These are phyloP conservation scores for Pachyrhizus erosus DNA, from an alignment of 306 rosid genomes.

Conservation along the genomic window DNA sequence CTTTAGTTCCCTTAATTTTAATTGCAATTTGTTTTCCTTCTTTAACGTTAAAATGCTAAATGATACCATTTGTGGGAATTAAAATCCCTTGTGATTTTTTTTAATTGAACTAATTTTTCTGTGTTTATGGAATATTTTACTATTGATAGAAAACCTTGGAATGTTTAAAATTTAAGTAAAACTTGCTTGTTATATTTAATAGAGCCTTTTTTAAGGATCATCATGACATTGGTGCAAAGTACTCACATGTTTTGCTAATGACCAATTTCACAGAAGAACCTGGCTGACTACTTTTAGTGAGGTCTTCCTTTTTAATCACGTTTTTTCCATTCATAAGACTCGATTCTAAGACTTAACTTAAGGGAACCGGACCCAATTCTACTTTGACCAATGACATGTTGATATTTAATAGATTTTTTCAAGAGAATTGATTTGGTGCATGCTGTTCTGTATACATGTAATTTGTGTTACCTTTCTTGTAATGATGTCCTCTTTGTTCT, in stretches of 20 bases:
- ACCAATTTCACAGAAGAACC: no score
- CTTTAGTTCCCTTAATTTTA: constrained; percentile 16
- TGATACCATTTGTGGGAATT: constrained; percentile 19
- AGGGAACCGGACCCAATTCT: no score
- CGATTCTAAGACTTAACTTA: no score
- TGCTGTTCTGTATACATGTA: constrained; percentile 3
- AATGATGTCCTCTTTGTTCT: constrained; percentile 41
- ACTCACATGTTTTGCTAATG: no score
- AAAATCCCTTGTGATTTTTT: background rate
- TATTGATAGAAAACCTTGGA: constrained; percentile 20
- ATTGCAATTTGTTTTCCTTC: constrained; percentile 21
- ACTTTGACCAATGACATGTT: no score
- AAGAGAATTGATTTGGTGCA: constrained; percentile 1
- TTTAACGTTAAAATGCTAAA: constrained; percentile 1
- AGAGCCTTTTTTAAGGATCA: no score
- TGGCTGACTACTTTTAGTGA: no score
- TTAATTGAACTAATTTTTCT: background rate
- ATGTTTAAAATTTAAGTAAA: constrained; percentile 1
- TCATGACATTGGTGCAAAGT: no score
- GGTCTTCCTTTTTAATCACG: no score
- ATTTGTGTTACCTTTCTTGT: constrained; percentile 1
- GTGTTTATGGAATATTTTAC: constrained; percentile 19
- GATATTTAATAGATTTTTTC: constrained; percentile 6
- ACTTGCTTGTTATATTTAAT: constrained; percentile 2
- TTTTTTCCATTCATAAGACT: no score